Conservation (phyloP, 129 eudicot genomes). For the Helichrysum umbraculigerum region DNA sequence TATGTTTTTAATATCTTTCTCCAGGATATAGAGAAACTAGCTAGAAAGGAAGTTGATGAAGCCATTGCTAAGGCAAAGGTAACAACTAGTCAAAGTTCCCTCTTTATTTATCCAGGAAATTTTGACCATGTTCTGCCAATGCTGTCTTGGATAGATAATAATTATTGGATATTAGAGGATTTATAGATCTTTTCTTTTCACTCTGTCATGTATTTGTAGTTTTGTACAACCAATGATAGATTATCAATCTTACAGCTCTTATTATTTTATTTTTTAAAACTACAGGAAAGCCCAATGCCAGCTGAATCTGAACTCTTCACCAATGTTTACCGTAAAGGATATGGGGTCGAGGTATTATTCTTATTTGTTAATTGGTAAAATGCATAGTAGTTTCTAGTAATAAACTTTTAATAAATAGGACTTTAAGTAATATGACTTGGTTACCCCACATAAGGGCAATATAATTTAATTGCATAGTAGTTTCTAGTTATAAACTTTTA, state of each 20-base stretch:
- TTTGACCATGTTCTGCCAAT: neutral
- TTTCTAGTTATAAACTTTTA: neutral
- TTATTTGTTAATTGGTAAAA: neutral
- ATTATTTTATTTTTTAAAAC: constrained; percentile 10
- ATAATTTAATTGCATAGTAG: too few relatives aligned
- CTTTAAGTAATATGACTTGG: neutral
- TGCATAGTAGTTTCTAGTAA: too few relatives aligned
- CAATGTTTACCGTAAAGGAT: constrained; percentile 85
- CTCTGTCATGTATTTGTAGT: neutral
- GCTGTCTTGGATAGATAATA: neutral
- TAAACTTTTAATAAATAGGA: neutral
- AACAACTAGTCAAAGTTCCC: neutral
- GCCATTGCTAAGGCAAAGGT: constrained; percentile 98
- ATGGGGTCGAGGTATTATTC: constrained; percentile 75
- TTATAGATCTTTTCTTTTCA: neutral
- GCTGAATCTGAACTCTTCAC: constrained; percentile 80
- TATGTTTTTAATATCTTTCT: neutral
- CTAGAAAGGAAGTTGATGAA: constrained; percentile 92
- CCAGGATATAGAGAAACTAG: constrained; percentile 88
- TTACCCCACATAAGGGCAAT: neutral
- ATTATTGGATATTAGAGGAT: neutral
- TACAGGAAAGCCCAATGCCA: constrained; percentile 91
- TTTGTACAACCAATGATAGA: neutral
- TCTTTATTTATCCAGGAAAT: neutral
- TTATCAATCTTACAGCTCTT: neutral